phyloP scores from a whole-genome alignment of 176 grass and related monocot genomes.

The Eleusine indica region DNA sequence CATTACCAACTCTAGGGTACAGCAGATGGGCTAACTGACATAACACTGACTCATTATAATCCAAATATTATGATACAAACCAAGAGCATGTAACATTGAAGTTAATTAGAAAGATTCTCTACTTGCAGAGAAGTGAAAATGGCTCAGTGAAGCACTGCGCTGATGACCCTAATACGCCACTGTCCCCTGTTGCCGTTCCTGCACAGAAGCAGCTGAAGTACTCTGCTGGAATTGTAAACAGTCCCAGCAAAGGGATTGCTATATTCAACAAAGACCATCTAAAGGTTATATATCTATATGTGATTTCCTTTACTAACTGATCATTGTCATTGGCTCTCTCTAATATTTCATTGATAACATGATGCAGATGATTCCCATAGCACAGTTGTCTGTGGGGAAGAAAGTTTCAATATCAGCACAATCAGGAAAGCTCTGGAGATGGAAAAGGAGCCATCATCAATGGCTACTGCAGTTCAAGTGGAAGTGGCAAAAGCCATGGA shows the following conservation, averaged over 20 bases:
- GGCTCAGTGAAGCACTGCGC: slow-evolving; percentile 66
- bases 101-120: slow-evolving; percentile 22
- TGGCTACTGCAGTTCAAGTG: slow-evolving; percentile 99
- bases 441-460: slow-evolving; percentile 98
- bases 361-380: slow-evolving; percentile 86
- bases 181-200: slow-evolving; percentile 82
- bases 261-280: slow-evolving; percentile 69
- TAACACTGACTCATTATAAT: slow-evolving; percentile 8
- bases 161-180: slow-evolving; percentile 65
- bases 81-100: not conserved
- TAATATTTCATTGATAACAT: slow-evolving; percentile 19
- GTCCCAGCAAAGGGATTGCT: slow-evolving; percentile 64
- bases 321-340: not conserved
- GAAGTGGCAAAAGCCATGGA: slow-evolving; percentile 99
- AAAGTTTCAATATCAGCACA: slow-evolving; percentile 70
- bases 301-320: not conserved
- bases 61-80: not conserved
- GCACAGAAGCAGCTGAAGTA: slow-evolving; percentile 99
- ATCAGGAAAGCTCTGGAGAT: slow-evolving; percentile 97
- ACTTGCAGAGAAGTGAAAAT: slow-evolving; percentile 71
- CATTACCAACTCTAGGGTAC: not conserved
- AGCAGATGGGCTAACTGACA: not conserved
- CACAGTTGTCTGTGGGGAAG: slow-evolving; percentile 63
- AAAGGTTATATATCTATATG: slow-evolving; percentile 55
- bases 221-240: slow-evolving; percentile 88